Base-by-base conservation (phyloP, 1,284 basidiomycete species). In the Cystobasidium slooffiae region DNA sequence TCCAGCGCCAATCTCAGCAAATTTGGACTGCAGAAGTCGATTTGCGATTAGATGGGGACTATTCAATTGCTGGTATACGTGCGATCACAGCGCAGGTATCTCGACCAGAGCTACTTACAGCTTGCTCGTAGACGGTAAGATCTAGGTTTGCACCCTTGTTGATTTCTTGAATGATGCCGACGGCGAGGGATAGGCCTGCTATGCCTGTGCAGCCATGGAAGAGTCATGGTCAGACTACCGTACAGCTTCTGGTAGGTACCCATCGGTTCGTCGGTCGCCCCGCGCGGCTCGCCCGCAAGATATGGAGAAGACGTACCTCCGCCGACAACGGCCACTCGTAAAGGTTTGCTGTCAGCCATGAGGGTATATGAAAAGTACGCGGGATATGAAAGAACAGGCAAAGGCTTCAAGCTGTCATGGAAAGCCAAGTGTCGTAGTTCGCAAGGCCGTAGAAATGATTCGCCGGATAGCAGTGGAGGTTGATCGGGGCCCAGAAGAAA, bases 1-100 rank as follows among this genome's bases (percentile, higher is more conserved):
- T 16, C 78, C 78, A 0, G 78, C 78, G 6, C 78, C 78, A 9
- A 78, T 75, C 59, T 78, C 78, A 20, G 55, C 76, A 24, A 78
- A 77, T 46, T 74, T 68, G 53, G 43, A 7, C 49, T 46, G 59
- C 5, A 75, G 31, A 31, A 31, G 37, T 18, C 3, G 1, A 3
- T 14, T 14, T 39, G 14, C 5, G 55, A 16, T 58, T 1, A 39
- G 55, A 12, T 14, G 2, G 22, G 7, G 37, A 2, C 55, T 22
- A 7, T 49, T 31, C 31, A 31, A 1, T 31, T 31, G 31, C 31
- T 31, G 31, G 31, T 31, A 31, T 31, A 31, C 31, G 31, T 31
- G 31, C 31, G 31, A 31, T 31, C 31, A 16, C 7, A 31, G 12
- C 12, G 39, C 7, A 41, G 61, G 61, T 39, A 4, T 22, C 6